These are phyloP conservation scores for Apiotrichum akiyoshidainum DNA, from an alignment of 1,284 basidiomycete species.

Conservation along the genomic window DNA sequence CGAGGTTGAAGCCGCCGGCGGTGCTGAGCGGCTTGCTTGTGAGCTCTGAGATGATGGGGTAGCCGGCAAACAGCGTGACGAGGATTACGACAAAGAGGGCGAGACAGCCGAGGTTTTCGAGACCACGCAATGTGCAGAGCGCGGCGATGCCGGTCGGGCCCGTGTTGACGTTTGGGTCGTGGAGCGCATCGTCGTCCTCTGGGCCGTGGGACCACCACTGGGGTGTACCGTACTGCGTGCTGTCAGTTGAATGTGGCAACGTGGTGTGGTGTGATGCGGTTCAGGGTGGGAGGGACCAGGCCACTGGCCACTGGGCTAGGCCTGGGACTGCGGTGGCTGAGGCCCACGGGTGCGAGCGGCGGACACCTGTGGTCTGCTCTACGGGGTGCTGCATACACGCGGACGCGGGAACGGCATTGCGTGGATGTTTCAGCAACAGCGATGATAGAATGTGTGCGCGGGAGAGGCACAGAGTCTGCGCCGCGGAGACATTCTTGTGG, in stretches of 20 bases:
- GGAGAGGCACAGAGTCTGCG: too few species aligned
- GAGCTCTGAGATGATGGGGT: slow-evolving; percentile 67
- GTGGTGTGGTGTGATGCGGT: neutral
- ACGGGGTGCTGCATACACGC: too few species aligned
- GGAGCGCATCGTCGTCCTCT: slow-evolving; percentile 49
- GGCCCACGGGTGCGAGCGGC: too few species aligned
- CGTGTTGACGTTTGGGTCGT: slow-evolving; percentile 36
- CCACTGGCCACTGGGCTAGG: too few species aligned
- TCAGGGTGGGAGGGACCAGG: too few species aligned
- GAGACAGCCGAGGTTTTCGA: slow-evolving; percentile 44
- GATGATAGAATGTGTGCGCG: too few species aligned
- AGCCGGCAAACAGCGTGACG: slow-evolving; percentile 66
- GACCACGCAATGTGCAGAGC: slow-evolving; percentile 12
- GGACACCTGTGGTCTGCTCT: too few species aligned
- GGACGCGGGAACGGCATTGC: too few species aligned
- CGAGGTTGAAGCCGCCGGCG: slow-evolving; percentile 62
- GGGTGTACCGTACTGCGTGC: neutral
- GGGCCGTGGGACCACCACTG: slow-evolving; percentile 23
- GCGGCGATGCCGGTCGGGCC: slow-evolving; percentile 14
- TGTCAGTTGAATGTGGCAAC: neutral
- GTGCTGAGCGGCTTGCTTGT: slow-evolving; percentile 27
- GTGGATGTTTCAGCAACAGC: too few species aligned
- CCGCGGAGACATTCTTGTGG: too few species aligned
- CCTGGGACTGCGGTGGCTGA: too few species aligned
- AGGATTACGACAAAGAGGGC: slow-evolving; percentile 55